phyloP scores from a whole-genome alignment of 2,329 filamentous ascomycete species.

The Biscogniauxia marginata region DNA sequence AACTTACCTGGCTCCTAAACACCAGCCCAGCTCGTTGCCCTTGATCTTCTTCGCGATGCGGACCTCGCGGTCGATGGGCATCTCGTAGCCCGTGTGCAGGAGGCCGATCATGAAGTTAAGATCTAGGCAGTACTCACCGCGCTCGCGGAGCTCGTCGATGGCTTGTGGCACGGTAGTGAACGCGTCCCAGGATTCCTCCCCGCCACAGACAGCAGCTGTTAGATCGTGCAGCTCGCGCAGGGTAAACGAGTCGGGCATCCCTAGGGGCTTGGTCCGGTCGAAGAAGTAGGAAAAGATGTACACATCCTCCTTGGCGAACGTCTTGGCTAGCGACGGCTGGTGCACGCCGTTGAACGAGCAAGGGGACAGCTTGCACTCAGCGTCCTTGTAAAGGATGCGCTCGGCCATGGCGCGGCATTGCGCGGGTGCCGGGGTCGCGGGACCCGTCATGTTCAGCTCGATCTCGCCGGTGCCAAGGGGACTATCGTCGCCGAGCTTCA shows the following conservation, averaged over 20 bases:
- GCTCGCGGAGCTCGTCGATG: conserved; percentile 72
- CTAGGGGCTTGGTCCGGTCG: conserved; percentile 88
- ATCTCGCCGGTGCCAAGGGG: conserved; percentile 59
- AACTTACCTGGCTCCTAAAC: conserved; percentile 86
- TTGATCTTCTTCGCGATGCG: conserved; percentile 99
- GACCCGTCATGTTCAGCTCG: conserved; percentile 85
- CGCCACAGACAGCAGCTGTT: conserved; percentile 79
- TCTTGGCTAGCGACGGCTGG: conserved; percentile 89
- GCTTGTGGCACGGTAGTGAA: conserved; percentile 77
- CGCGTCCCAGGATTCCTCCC: conserved; percentile 73
- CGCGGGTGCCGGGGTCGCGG: conserved; percentile 69
- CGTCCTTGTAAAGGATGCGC: conserved; percentile 86
- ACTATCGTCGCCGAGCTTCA: conserved; percentile 67
- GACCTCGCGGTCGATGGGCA: conserved; percentile 94
- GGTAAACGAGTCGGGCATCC: conserved; percentile 98
- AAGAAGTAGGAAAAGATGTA: conserved; percentile 99
- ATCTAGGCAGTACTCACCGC: conserved; percentile 91
- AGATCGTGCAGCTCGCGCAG: conserved; percentile 86
- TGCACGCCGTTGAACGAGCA: conserved; percentile 98
- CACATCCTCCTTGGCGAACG: conserved; percentile 85
- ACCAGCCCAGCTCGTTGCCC: conserved; percentile 96
- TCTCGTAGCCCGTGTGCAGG: conserved; percentile 93
- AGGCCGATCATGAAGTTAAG: conserved; percentile 95
- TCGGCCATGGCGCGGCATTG: conserved; percentile 91
- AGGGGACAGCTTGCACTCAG: conserved; percentile 76